phyloP scores from a whole-genome alignment of 2,329 filamentous ascomycete genomes.

The Scopulariopsis brevicaulis region DNA sequence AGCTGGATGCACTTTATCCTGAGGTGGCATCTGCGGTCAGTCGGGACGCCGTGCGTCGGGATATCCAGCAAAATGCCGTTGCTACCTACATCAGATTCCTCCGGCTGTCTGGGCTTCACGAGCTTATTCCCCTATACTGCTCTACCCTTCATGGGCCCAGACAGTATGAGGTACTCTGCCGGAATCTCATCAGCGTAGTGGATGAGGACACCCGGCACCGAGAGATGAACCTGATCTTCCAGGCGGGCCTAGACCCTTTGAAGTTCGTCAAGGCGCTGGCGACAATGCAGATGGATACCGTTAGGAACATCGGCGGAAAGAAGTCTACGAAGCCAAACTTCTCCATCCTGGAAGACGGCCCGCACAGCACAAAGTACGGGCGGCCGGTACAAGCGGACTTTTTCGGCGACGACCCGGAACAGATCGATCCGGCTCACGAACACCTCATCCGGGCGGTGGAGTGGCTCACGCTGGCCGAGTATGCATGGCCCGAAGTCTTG shows the following conservation, averaged over 20 bases:
- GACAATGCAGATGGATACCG: slow-evolving; percentile 35
- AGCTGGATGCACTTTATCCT: slow-evolving; percentile 46
- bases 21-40: not conserved
- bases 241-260: slow-evolving; percentile 60
- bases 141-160: slow-evolving; percentile 59
- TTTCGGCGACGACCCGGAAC: slow-evolving; percentile 48
- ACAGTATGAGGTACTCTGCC: slow-evolving; percentile 60
- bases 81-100: slow-evolving; percentile 74
- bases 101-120: slow-evolving; percentile 58
- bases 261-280: slow-evolving; percentile 64
- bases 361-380: slow-evolving; percentile 44
- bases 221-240: slow-evolving; percentile 64
- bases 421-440: slow-evolving; percentile 51
- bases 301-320: slow-evolving; percentile 19
- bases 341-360: slow-evolving; percentile 33
- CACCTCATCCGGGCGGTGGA: slow-evolving; percentile 68
- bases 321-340: slow-evolving; percentile 14
- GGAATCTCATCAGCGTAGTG: slow-evolving; percentile 64
- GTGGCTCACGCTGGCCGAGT: slow-evolving; percentile 70
- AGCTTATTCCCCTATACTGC: slow-evolving; percentile 80
- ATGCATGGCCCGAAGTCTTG: slow-evolving; percentile 62
- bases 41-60: slow-evolving; percentile 12
- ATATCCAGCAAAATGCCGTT: slow-evolving; percentile 62
- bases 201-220: slow-evolving; percentile 52
- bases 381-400: slow-evolving; percentile 61